These are phyloP conservation scores for Saprolegnia parasitica DNA, from an alignment of 352 stramenopile genomes.

Conservation along the genomic window DNA sequence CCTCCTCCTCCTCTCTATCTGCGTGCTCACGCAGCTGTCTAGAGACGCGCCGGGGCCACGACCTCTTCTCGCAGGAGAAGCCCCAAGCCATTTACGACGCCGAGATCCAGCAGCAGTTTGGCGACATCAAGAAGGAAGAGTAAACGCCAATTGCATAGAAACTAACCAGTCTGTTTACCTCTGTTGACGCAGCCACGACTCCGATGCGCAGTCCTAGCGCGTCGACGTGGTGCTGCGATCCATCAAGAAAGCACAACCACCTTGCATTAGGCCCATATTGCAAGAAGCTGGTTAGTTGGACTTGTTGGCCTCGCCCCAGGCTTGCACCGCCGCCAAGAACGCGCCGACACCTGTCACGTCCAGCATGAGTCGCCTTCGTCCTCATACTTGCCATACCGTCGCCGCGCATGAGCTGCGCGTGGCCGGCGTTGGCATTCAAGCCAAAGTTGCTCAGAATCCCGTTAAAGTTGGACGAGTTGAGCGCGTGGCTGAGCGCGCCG, in stretches of 20 bases:
- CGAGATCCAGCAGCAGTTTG: constrained; percentile 47
- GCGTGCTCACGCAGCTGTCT: constrained; percentile 16
- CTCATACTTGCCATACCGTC: constrained; percentile 51
- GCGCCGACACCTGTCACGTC: constrained; percentile 53
- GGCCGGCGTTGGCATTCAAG: constrained; percentile 69
- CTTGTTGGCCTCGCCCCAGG: constrained; percentile 46
- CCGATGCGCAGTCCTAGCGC: too few relatives aligned
- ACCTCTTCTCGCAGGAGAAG: constrained; percentile 81
- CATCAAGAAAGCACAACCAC: too few relatives aligned
- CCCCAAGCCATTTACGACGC: constrained; percentile 71
- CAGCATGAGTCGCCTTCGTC: not conserved
- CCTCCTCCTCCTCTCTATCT: constrained; percentile 1
- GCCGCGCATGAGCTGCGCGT: constrained; percentile 71
- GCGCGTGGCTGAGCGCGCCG: constrained; percentile 67
- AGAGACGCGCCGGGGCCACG: constrained; percentile 78
- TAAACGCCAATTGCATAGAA: not conserved
- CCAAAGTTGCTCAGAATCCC: constrained; percentile 87
- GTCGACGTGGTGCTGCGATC: too few relatives aligned
- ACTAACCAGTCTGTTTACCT: too few relatives aligned
- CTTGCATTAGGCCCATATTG: too few relatives aligned
- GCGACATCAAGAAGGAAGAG: constrained; percentile 23
- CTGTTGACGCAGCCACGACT: too few relatives aligned
- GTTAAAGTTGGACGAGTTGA: constrained; percentile 89
- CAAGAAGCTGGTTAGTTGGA: not conserved
- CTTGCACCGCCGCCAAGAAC: constrained; percentile 69